Percentiles rank a stretch among this genome's conserved stretches.
These are phyloP conservation scores for Basipetospora chlamydospora DNA, from an alignment of 2,329 filamentous ascomycete species.

Conservation along the genomic window DNA sequence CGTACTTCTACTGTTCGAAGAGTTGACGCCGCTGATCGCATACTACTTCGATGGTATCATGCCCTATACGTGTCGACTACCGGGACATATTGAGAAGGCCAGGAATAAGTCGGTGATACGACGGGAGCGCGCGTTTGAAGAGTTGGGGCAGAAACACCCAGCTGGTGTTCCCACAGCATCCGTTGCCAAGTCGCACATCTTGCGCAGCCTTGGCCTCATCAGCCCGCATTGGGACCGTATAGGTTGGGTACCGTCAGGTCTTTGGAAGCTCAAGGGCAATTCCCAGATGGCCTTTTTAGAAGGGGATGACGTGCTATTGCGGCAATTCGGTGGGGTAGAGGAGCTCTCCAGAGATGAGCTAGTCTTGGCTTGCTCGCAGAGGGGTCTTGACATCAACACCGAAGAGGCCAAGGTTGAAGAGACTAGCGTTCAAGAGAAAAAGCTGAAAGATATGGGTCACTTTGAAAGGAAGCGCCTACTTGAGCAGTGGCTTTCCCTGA, in stretches of 20 bases:
- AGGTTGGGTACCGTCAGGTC: conserved; percentile 28
- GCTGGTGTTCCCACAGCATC: conserved; percentile 17
- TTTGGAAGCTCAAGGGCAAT: conserved; percentile 39
- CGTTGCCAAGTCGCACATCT: conserved; percentile 21
- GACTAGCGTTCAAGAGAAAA: conserved; percentile 27
- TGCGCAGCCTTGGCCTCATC: conserved; percentile 29
- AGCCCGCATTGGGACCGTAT: conserved; percentile 34
- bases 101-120: conserved; percentile 17
- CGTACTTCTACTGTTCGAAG: conserved; percentile 64
- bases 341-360: conserved; percentile 51
- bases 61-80: conserved; percentile 71
- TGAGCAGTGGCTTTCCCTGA: neutral
- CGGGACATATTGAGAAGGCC: conserved; percentile 47
- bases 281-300: conserved; percentile 48
- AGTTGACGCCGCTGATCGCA: conserved; percentile 73
- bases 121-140: conserved; percentile 32
- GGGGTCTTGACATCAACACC: conserved; percentile 48
- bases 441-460: conserved; percentile 44
- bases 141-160: conserved; percentile 18
- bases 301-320: conserved; percentile 56
- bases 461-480: neutral
- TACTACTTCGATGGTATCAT: conserved; percentile 55
- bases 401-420: too few relatives aligned
- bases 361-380: conserved; percentile 53
- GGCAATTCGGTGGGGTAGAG: conserved; percentile 41